A percentile compares a stretch with the other conserved stretches of the same genome.
These are phyloP conservation scores for Skeletonema potamos DNA, from an alignment of 108 stramenopile species.

Conservation along the genomic window DNA sequence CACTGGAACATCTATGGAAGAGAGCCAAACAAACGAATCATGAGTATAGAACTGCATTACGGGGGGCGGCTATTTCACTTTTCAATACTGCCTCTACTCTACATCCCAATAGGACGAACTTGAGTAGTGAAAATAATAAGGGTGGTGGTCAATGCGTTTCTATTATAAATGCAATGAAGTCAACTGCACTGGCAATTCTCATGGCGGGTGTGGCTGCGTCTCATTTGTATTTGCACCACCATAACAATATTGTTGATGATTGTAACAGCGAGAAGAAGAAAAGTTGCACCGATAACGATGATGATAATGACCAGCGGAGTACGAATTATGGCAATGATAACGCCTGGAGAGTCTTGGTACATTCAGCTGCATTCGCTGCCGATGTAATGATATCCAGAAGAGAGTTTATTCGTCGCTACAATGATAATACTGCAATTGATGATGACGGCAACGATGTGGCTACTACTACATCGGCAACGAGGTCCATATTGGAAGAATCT, in stretches of 20 bases:
- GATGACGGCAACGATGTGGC: not conserved
- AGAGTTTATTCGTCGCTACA: not conserved
- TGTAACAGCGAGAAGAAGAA: no score
- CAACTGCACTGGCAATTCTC: slow-evolving; percentile 27
- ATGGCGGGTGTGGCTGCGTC: slow-evolving; percentile 36
- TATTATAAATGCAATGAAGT: slow-evolving; percentile 25
- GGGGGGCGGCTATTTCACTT: slow-evolving; percentile 29
- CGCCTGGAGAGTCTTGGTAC: slow-evolving; percentile 33
- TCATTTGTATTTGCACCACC: slow-evolving; percentile 33
- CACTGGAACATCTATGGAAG: slow-evolving; percentile 6
- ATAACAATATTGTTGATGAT: not conserved
- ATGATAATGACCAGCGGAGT: not conserved
- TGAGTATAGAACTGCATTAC: slow-evolving; percentile 18
- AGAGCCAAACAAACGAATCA: slow-evolving; percentile 27
- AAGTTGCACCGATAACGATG: no score
- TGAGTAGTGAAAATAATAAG: not conserved
- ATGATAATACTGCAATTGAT: not conserved
- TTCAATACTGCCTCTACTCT: slow-evolving; percentile 1
- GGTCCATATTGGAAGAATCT: slow-evolving; percentile 9
- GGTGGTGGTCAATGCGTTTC: not conserved
- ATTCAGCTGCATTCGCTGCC: slow-evolving; percentile 23
- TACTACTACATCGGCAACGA: not conserved
- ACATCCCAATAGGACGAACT: not conserved
- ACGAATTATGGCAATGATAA: not conserved
- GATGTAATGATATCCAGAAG: slow-evolving; percentile 12